Conservation (phyloP, 164 flowering plant genomes). For the Pachysandra terminalis region DNA sequence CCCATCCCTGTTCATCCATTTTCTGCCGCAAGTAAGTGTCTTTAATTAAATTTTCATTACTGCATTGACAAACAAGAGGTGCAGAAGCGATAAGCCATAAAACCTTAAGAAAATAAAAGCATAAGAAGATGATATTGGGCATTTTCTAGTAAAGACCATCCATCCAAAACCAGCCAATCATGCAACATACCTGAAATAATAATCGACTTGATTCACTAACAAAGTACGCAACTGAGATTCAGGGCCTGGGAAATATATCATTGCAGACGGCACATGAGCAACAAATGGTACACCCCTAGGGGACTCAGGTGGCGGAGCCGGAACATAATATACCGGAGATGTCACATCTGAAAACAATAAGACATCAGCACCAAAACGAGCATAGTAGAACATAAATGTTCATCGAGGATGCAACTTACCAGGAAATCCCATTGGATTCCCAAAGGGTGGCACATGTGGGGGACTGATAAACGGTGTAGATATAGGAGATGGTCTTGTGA, state of each 20-base stretch:
- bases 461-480: slow-evolving; percentile 34
- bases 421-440: slow-evolving; percentile 33
- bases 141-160: too few species aligned
- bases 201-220: slow-evolving; percentile 68
- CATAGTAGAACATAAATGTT: not conserved
- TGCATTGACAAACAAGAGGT: slow-evolving; percentile 27
- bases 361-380: not conserved
- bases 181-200: slow-evolving; percentile 70
- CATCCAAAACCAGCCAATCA: not conserved
- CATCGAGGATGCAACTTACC: slow-evolving; percentile 34
- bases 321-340: slow-evolving; percentile 35
- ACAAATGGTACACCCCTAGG: slow-evolving; percentile 37
- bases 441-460: slow-evolving; percentile 33
- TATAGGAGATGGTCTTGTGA: slow-evolving; percentile 22
- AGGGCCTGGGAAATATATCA: slow-evolving; percentile 32
- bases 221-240: slow-evolving; percentile 45
- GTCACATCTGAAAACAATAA: slow-evolving; percentile 25
- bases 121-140: not conserved
- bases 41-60: slow-evolving; percentile 52
- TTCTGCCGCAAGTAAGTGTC: slow-evolving; percentile 55
- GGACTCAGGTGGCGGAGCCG: slow-evolving; percentile 39
- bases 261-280: slow-evolving; percentile 26
- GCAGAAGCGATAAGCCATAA: not conserved
- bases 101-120: not conserved
- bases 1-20: slow-evolving; percentile 76